A percentile compares a stretch with the other conserved stretches of the same genome.
Conservation (phyloP, 164 flowering plant species). For the Berberis thunbergii region DNA sequence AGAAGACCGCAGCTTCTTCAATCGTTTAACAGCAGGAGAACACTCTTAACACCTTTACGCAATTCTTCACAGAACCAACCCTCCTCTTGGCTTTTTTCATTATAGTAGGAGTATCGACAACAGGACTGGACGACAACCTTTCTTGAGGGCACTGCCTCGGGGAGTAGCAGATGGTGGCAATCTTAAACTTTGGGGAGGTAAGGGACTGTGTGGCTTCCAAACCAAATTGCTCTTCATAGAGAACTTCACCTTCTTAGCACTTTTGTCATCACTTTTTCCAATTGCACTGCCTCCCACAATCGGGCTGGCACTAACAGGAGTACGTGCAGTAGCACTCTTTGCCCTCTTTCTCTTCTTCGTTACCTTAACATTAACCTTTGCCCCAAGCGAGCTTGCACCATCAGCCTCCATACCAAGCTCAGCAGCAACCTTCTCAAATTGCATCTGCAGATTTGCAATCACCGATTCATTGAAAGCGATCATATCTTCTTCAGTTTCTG, state of each 20-base stretch:
- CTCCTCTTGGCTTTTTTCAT: constrained; percentile 31
- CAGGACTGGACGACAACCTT: constrained; percentile 78
- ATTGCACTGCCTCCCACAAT: constrained; percentile 7
- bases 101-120: constrained; percentile 30
- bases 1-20: not conserved
- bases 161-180: constrained; percentile 90
- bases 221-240: constrained; percentile 78
- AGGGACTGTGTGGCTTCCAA: constrained; percentile 82
- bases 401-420: constrained; percentile 50
- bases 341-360: constrained; percentile 67
- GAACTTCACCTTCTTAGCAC: constrained; percentile 75
- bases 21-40: not conserved
- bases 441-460: constrained; percentile 68
- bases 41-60: not conserved
- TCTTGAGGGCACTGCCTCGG: constrained; percentile 96
- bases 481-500: not conserved
- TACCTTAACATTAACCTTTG: constrained; percentile 9
- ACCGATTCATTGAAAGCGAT: constrained; percentile 35
- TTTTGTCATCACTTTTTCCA: constrained; percentile 40
- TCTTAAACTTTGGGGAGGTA: constrained; percentile 82
- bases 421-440: constrained; percentile 86
- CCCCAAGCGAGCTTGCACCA: constrained; percentile 19
- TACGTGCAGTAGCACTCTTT: constrained; percentile 22
- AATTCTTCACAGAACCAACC: constrained; percentile 9
- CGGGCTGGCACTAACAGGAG: constrained; percentile 4